A percentile compares a stretch with the other conserved stretches of the same genome.
These are phyloP conservation scores for Verruconis gallopava DNA, from an alignment of 2,329 filamentous ascomycete genomes.

Conservation along the genomic window DNA sequence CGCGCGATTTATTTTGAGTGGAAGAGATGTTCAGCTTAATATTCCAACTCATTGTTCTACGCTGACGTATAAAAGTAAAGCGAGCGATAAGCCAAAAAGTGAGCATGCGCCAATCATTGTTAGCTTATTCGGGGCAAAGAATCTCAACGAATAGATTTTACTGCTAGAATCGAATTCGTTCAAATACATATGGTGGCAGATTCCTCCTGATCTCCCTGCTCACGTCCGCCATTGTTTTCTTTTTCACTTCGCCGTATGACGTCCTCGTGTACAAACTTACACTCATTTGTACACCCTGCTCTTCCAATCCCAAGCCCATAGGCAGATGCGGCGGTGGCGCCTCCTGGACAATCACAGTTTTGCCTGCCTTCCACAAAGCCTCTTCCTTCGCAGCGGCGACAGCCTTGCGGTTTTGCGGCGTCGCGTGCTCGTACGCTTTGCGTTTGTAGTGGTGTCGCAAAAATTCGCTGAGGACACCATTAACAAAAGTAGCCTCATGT, in stretches of 20 bases:
- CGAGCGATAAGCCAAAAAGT: too few species aligned
- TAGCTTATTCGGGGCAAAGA: too few species aligned
- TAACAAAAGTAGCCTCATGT: slow-evolving; percentile 53
- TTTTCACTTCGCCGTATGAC: too few species aligned
- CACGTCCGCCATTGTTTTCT: neutral
- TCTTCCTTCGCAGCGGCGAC: neutral
- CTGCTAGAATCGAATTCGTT: neutral
- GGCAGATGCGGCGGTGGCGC: neutral
- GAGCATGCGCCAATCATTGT: too few species aligned
- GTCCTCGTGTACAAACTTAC: neutral
- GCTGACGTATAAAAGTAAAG: too few species aligned
- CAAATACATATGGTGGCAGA: neutral
- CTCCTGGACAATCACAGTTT: neutral
- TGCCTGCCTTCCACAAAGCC: neutral
- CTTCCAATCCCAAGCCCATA: neutral
- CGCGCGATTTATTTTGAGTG: too few species aligned
- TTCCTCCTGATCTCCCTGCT: neutral
- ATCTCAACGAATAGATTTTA: too few species aligned
- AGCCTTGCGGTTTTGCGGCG: neutral
- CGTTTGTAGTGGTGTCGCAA: slow-evolving; percentile 41
- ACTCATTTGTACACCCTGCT: neutral
- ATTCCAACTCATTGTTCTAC: too few species aligned
- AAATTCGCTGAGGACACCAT: slow-evolving; percentile 52
- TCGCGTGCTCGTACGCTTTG: neutral
- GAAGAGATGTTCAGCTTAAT: too few species aligned